These are phyloP conservation scores for Drosera capensis DNA, from an alignment of 148 eudicot genomes.

Conservation along the genomic window DNA sequence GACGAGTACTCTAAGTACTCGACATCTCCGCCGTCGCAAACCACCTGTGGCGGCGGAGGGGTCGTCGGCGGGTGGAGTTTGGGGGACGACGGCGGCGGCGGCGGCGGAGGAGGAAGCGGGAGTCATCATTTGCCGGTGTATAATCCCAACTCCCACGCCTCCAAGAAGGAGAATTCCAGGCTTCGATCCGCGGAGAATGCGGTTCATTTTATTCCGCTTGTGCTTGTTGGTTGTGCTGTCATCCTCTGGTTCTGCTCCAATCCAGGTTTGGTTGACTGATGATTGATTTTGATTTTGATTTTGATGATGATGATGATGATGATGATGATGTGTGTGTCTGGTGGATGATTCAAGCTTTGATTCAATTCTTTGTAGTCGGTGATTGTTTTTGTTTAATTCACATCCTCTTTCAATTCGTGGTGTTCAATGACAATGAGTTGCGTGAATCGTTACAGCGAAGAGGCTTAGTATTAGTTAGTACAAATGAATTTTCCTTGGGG, in stretches of 20 bases:
- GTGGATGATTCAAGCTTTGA: too few species aligned
- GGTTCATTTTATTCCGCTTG: slow-evolving; percentile 55
- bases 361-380: too few species aligned
- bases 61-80: slow-evolving; percentile 2
- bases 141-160: slow-evolving; percentile 22
- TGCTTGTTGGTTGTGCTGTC: slow-evolving; percentile 42
- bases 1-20: slow-evolving; percentile 25
- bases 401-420: too few species aligned
- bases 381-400: too few species aligned
- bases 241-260: slow-evolving; percentile 64
- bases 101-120: neutral
- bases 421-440: too few species aligned
- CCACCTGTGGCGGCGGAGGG: neutral
- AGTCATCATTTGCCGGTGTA: slow-evolving; percentile 26
- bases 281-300: too few species aligned
- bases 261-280: slow-evolving; percentile 46
- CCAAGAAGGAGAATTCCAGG: slow-evolving; percentile 41
- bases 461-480: too few species aligned
- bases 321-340: too few species aligned
- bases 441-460: too few species aligned
- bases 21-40: slow-evolving; percentile 13
- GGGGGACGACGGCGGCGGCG: slow-evolving; percentile 1
- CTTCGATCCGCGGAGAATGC: slow-evolving; percentile 51
- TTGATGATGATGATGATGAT: too few species aligned
- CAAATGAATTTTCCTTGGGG: too few species aligned